Conservation (phyloP, 345 rosid species). For the Iberis pinnata region DNA sequence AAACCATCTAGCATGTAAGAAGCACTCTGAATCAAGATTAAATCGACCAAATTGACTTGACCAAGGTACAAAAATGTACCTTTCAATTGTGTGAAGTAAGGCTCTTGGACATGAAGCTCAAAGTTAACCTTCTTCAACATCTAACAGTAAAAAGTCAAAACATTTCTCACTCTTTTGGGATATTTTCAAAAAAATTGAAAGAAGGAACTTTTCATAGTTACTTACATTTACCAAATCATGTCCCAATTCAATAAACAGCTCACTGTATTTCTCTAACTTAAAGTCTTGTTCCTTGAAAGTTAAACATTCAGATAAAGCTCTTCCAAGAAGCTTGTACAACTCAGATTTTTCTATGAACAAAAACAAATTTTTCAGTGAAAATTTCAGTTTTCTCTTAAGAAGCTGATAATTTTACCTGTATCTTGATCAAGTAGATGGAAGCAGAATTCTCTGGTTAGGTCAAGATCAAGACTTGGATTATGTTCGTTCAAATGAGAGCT, state of each 20-base stretch:
- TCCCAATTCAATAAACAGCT: background rate
- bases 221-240: conserved; percentile 35
- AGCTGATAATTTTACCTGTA: background rate
- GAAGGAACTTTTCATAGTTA: background rate
- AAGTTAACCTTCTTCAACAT: conserved; percentile 45
- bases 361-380: background rate
- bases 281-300: conserved; percentile 27
- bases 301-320: conserved; percentile 36
- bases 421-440: conserved; percentile 21
- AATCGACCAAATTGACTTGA: background rate
- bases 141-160: conserved; percentile 29
- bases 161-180: background rate
- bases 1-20: conserved; percentile 46
- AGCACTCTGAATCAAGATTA: background rate
- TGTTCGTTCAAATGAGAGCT: conserved; percentile 9
- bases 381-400: background rate
- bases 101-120: conserved; percentile 74
- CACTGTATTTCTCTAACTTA: too few species aligned
- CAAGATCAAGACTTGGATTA: conserved; percentile 21
- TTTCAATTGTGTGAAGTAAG: conserved; percentile 57
- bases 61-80: conserved; percentile 30
- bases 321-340: conserved; percentile 42
- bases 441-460: conserved; percentile 21
- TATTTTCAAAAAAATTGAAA: background rate
- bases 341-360: conserved; percentile 24